Base-by-base conservation (phyloP, 805 yeast genomes). In the Candida golubevii region DNA sequence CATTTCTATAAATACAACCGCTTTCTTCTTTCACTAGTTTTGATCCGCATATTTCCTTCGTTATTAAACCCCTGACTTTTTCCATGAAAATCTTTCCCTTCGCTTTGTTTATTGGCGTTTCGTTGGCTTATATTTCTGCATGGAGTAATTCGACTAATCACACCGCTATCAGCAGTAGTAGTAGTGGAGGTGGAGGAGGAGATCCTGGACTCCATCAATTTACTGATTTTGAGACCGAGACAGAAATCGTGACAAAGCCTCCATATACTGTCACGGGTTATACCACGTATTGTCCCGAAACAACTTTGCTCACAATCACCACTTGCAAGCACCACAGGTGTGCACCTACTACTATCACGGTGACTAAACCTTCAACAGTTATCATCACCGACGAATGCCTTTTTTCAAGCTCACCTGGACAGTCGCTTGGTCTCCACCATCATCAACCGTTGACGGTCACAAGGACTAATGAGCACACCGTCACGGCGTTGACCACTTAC, bases 261-360 rank as follows among this genome's bases (percentile, higher is more conserved):
- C 39, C 39, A 30, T 26, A 12, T 32, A 32, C 34, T 15, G 36
- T 18, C 27, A 68, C 71, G 44, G 69, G 57, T 44, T 67, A 51
- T 61, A 58, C 65, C 51, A 68, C 72, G 46, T 67, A 60, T 64
- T 68, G 73, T 50, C 72, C 73, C 46, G 54, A 44, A 38, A 47
- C 65, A 34, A 68, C 73, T 44, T 58, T 60, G 38, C 37, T 68
- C 45, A 60, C 65, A 48, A 46, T 68, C 50, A 67, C 68, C 48
- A 65, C 60, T 39, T 67, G 73, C 55, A 36, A 44, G 31, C 55
- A 59, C 41, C 48, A 59, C 42, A 48, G 49, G 39, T 67, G 72
- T 53, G 51, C 50, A 31, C 63, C 66, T 33, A 49, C 57, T 39
- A 48, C 54, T 38, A 49, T 66, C 50, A 58, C 64, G 36, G 67